Evolutionary conservation across 345 rosid genomes (phyloP).

Genomic region (Triadica sebifera): DNA sequence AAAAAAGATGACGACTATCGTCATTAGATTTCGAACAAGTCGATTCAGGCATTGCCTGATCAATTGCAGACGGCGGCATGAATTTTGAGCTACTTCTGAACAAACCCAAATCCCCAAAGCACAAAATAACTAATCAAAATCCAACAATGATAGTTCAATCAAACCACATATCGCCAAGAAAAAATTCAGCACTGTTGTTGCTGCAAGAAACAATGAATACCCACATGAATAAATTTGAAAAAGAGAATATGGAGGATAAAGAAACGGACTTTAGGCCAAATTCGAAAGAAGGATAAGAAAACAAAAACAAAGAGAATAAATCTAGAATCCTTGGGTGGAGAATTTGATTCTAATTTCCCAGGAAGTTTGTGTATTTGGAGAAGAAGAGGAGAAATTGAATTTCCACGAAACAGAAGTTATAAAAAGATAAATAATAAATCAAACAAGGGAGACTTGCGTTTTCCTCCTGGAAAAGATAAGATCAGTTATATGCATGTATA

Average conservation of each 20-base stretch:
- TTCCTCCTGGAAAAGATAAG: background rate
- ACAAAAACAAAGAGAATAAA: background rate
- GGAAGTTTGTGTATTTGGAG: background rate
- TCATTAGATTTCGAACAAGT: slow-evolving; percentile 4
- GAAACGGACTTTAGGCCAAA: background rate
- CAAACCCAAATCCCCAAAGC: slow-evolving; percentile 4
- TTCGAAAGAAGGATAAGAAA: background rate
- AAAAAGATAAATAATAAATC: background rate
- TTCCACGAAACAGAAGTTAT: background rate
- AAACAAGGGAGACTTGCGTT: background rate
- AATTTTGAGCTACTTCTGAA: background rate
- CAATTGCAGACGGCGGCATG: slow-evolving; percentile 22
- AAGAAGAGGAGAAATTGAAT: background rate
- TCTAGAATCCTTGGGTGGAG: background rate
- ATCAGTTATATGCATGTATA: too few relatives aligned
- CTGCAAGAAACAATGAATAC: background rate
- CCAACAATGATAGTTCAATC: background rate
- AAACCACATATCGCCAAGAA: background rate
- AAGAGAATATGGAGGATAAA: background rate
- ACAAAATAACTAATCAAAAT: background rate
- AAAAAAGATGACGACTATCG: slow-evolving; percentile 21
- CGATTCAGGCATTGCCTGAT: slow-evolving; percentile 16
- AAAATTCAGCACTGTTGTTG: background rate
- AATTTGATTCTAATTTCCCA: background rate
- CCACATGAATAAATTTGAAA: background rate